These are phyloP conservation scores for Colletotrichum trifolii DNA, from an alignment of 2,329 filamentous ascomycete species.

Conservation along the genomic window DNA sequence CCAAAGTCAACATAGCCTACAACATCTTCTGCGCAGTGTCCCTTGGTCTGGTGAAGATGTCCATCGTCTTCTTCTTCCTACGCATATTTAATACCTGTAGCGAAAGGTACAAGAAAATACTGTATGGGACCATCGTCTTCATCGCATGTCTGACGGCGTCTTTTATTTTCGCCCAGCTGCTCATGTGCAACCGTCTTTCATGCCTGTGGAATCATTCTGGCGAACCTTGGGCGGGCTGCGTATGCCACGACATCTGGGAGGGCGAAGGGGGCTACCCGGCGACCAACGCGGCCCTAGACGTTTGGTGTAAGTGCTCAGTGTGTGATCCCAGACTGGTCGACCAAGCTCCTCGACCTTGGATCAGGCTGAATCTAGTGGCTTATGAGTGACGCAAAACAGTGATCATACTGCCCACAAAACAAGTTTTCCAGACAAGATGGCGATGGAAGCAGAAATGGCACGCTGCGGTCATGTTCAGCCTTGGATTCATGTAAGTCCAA, in stretches of 20 bases:
- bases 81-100: conserved; percentile 6
- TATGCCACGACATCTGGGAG: not conserved
- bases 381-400: not conserved
- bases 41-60: not conserved
- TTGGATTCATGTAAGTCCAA: not conserved
- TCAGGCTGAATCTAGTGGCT: not conserved
- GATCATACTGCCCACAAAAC: not conserved
- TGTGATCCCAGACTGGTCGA: too few species aligned
- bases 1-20: conserved; percentile 1
- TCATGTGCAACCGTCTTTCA: not conserved
- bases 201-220: not conserved
- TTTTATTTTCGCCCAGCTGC: not conserved
- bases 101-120: not conserved
- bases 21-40: conserved; percentile 8
- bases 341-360: too few species aligned
- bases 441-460: conserved; percentile 8
- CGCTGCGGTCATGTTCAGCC: conserved; percentile 2
- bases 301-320: not conserved
- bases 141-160: not conserved
- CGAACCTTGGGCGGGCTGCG: not conserved
- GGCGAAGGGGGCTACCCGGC: not conserved
- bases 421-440: conserved; percentile 3
- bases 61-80: conserved; percentile 4
- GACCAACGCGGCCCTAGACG: not conserved
- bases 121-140: not conserved